These are phyloP conservation scores for Ruellia speciosa DNA, from an alignment of 305 asterid species.

Conservation along the genomic window DNA sequence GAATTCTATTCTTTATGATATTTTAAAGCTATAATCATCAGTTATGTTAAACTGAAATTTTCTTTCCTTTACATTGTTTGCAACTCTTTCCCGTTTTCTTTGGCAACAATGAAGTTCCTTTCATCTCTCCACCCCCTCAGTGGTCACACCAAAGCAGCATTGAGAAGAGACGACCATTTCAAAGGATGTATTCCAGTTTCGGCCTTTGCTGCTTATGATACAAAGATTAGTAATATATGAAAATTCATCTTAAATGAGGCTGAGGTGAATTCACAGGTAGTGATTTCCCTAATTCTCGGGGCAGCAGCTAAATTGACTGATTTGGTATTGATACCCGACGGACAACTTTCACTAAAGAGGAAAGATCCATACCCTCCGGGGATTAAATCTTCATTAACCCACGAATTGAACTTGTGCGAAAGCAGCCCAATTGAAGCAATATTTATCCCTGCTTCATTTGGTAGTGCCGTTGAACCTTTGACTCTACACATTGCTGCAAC, in stretches of 20 bases:
- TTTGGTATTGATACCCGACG: constrained; percentile 35
- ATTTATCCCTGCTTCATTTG: constrained; percentile 52
- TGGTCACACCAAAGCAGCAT: constrained; percentile 80
- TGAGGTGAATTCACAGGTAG: constrained; percentile 43
- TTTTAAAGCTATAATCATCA: constrained; percentile 9
- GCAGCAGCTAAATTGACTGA: constrained; percentile 54
- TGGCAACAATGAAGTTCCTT: constrained; percentile 56
- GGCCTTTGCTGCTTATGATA: constrained; percentile 58
- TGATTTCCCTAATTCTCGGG: constrained; percentile 45
- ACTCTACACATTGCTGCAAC: constrained; percentile 36
- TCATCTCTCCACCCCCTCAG: constrained; percentile 68
- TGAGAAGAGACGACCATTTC: constrained; percentile 50
- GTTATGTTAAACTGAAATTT: constrained; percentile 10
- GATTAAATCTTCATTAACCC: constrained; percentile 33
- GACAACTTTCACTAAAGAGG: constrained; percentile 57
- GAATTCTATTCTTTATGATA: constrained; percentile 6
- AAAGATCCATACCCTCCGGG: constrained; percentile 39
- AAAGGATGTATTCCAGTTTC: constrained; percentile 66
- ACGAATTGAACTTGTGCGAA: constrained; percentile 32
- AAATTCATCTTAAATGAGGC: constrained; percentile 54
- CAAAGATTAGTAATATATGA: constrained; percentile 57
- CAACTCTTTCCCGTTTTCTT: constrained; percentile 14
- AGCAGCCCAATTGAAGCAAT: constrained; percentile 44
- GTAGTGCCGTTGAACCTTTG: constrained; percentile 42
- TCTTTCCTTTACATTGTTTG: constrained; percentile 7